These are phyloP conservation scores for Myriosclerotinia duriaeana DNA, from an alignment of 2,329 filamentous ascomycete species.

Conservation along the genomic window DNA sequence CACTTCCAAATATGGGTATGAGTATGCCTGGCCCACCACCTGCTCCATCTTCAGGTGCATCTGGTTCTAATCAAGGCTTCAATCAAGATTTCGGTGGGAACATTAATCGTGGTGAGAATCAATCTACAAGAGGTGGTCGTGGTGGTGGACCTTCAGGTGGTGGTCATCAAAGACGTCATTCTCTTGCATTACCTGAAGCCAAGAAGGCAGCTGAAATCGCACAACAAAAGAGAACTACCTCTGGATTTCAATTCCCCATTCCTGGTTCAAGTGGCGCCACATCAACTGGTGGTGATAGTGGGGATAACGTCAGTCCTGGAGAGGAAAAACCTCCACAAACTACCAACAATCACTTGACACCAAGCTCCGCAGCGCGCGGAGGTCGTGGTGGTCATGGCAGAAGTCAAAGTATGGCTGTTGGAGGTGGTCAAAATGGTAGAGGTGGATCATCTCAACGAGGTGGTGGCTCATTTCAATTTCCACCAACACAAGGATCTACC, in stretches of 20 bases:
- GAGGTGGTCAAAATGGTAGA: slow-evolving; percentile 60
- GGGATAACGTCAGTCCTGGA: slow-evolving; percentile 29
- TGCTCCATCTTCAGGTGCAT: slow-evolving; percentile 83
- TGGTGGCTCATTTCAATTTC: slow-evolving; percentile 72
- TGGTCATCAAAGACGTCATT: slow-evolving; percentile 92
- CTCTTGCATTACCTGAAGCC: slow-evolving; percentile 87
- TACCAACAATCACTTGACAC: slow-evolving; percentile 31
- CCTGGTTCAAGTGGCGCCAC: slow-evolving; percentile 64
- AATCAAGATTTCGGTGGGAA: slow-evolving; percentile 75
- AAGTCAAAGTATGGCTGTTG: slow-evolving; percentile 86
- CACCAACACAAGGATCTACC: slow-evolving; percentile 51
- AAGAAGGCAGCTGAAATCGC: slow-evolving; percentile 97
- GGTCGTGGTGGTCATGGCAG: slow-evolving; percentile 64
- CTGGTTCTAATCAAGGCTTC: slow-evolving; percentile 76
- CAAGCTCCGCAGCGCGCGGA: slow-evolving; percentile 45
- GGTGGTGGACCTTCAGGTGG: slow-evolving; percentile 66
- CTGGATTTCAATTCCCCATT: slow-evolving; percentile 90
- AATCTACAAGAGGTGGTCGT: slow-evolving; percentile 67
- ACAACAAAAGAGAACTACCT: slow-evolving; percentile 93
- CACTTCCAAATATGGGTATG: slow-evolving; percentile 88
- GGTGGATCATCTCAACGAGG: slow-evolving; percentile 60
- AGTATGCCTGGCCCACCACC: slow-evolving; percentile 65
- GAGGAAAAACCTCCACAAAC: slow-evolving; percentile 37
- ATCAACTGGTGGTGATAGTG: slow-evolving; percentile 52
- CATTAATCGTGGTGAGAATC: slow-evolving; percentile 57